Evolutionary conservation across 441 rosid genomes (phyloP), one percentile per base, ranked within the genome.

Genomic region (Rhodomyrtus psidioides): DNA sequence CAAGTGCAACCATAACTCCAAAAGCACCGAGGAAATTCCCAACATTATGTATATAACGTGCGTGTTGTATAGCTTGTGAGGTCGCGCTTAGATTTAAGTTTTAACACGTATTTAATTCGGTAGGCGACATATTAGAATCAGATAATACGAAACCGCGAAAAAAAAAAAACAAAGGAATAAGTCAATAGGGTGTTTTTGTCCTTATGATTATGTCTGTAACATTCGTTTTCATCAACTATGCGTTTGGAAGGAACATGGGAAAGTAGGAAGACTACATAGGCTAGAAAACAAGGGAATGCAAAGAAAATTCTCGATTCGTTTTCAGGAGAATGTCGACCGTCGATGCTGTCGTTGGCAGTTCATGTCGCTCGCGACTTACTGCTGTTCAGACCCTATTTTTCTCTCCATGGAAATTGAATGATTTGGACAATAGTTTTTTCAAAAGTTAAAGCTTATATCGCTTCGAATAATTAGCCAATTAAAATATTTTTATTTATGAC

Each of bases 91-190:
- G 7, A 62, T 62, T 30, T 62, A 62, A 62, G 24, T 17, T 2
- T 4, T 62, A 17, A 17, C 6, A 3, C 23, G 7, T 62, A 3
- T 17, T 17, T 62, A 30, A 62, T 62, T 62, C 75, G 8, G 9
- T 30, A 17, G 7, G 44, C 26, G 13, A 62, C n/a, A 21, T 5
- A 10, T 5, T 21, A 21, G 79, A 70, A 10, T 10, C 49, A 1
- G 0, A 1, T 0, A 1, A 10, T 10, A 39, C 49, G 19, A 70
- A 70, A 39, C 21, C 5, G 13, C 0, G 26, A 8, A 65, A 54
- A 53, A 30, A 9, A 39, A 26, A 53, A 30, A 9, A 39, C 26
- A 30, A 62, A 65, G 46, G 46, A 65, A 65, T 30, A 9, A 9
- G 76, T 62, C 1, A 62, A 8, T 14, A 1, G 17, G 4, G 26